These are phyloP conservation scores for Primulina tabacum DNA, from an alignment of 257 asterid species.

Conservation along the genomic window DNA sequence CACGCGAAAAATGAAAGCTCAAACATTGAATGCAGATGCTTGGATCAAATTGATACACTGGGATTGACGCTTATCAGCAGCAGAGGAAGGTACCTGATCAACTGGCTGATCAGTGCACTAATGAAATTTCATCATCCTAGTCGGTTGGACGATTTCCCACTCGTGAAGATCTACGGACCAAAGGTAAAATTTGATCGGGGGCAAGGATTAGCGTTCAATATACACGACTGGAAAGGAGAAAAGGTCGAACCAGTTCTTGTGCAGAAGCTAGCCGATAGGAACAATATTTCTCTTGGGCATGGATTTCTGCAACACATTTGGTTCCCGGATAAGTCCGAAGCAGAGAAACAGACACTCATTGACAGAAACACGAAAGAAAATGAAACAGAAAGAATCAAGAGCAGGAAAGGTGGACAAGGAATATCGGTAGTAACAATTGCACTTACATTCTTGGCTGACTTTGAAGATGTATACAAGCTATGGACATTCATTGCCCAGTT, in stretches of 20 bases:
- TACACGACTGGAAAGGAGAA: constrained; percentile 86
- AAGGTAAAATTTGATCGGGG: constrained; percentile 80
- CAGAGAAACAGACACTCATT: constrained; percentile 38
- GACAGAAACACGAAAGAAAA: constrained; percentile 35
- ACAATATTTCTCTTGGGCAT: constrained; percentile 58
- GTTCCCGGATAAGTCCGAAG: constrained; percentile 53
- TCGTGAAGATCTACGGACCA: constrained; percentile 83
- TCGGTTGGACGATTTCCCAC: constrained; percentile 53
- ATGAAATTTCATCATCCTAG: constrained; percentile 84
- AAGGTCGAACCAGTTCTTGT: constrained; percentile 72
- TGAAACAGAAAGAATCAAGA: constrained; percentile 26
- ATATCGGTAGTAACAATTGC: constrained; percentile 66
- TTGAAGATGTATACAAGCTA: constrained; percentile 72
- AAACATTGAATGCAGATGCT: constrained; percentile 53
- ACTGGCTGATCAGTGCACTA: constrained; percentile 74
- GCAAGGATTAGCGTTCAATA: constrained; percentile 79
- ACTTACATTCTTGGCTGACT: constrained; percentile 68
- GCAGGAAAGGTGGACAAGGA: constrained; percentile 30
- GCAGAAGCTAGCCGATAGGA: constrained; percentile 84
- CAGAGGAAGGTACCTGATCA: constrained; percentile 77
- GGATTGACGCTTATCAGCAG: constrained; percentile 55
- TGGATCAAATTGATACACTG: constrained; percentile 77
- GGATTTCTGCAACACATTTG: constrained; percentile 61
- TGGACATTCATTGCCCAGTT: constrained; percentile 89
- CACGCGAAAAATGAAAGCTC: neutral